Evolutionary conservation across 352 stramenopile genomes (phyloP).

Genomic region (Aphanomyces astaci): DNA sequence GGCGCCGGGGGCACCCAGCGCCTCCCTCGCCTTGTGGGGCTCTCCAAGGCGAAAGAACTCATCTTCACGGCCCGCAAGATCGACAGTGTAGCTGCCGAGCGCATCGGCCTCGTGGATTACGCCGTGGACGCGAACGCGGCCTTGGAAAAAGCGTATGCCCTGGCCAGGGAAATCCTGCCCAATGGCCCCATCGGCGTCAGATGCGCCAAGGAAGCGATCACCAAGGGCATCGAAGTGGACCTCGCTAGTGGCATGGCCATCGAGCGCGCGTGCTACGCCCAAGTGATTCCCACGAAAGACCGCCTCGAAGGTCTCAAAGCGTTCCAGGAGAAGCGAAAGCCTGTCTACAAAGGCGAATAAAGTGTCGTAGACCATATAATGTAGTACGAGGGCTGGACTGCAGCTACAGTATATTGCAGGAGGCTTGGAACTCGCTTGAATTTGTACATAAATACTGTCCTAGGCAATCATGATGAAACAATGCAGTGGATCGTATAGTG

Average conservation of each 20-base stretch:
- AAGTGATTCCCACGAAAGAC: conserved; percentile 88
- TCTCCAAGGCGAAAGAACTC: conserved; percentile 90
- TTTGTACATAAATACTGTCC: no score
- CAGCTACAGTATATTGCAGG: no score
- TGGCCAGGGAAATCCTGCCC: conserved; percentile 84
- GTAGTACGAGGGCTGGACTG: no score
- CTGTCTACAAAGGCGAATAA: conserved; percentile 86
- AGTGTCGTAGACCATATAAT: no score
- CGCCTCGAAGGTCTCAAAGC: conserved; percentile 87
- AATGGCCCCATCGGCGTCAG: conserved; percentile 89
- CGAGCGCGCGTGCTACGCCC: conserved; percentile 87
- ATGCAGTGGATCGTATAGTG: no score
- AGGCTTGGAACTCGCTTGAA: no score
- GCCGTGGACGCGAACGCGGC: conserved; percentile 61
- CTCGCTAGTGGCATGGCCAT: conserved; percentile 83
- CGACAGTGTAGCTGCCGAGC: conserved; percentile 53
- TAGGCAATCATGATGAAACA: no score
- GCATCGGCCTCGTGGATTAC: conserved; percentile 86
- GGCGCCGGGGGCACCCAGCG: conserved; percentile 90
- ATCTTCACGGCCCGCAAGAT: conserved; percentile 90
- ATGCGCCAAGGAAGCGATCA: conserved; percentile 86
- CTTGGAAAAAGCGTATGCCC: conserved; percentile 62
- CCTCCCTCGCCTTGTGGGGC: conserved; percentile 83
- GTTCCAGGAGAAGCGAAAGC: conserved; percentile 90
- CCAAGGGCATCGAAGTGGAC: conserved; percentile 77